Evolutionary conservation across 306 rosid species (phyloP).

Genomic region (cucumber (Cucumis sativus)): DNA sequence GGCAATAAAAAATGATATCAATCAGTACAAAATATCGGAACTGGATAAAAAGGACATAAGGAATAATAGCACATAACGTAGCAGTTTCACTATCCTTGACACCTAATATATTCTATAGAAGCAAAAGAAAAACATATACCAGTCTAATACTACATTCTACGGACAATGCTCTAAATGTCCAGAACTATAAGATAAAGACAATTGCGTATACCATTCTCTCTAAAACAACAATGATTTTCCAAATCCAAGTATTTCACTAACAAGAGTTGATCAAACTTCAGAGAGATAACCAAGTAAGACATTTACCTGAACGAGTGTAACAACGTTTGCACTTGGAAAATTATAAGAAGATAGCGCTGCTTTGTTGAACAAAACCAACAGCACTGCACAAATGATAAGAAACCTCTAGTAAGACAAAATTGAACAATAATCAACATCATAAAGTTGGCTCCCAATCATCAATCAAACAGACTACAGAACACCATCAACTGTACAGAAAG

Average conservation of each 20-base stretch:
- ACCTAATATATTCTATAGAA: not conserved
- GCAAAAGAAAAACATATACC: not conserved
- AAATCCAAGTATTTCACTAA: not conserved
- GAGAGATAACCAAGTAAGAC: not conserved
- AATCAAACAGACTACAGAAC: not conserved
- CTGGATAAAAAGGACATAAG: not conserved
- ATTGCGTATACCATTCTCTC: not conserved
- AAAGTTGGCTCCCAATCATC: not conserved
- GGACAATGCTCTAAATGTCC: not conserved
- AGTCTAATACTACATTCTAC: not conserved
- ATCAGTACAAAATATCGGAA: not conserved
- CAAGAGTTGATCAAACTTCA: not conserved
- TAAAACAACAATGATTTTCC: not conserved
- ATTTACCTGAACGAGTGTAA: slow-evolving; percentile 87
- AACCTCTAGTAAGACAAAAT: not conserved
- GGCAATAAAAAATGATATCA: not conserved
- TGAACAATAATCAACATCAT: not conserved
- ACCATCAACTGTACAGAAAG: not conserved
- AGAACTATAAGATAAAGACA: not conserved
- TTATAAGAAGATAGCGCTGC: slow-evolving; percentile 89
- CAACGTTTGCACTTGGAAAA: slow-evolving; percentile 74
- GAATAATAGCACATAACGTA: not conserved
- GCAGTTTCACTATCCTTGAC: not conserved
- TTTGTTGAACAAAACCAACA: slow-evolving; percentile 83
- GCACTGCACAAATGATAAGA: slow-evolving; percentile 31